A percentile compares a stretch with the other conserved stretches of the same genome.
These are phyloP conservation scores for Chenopodium album DNA, from an alignment of 148 eudicot genomes.

Conservation along the genomic window DNA sequence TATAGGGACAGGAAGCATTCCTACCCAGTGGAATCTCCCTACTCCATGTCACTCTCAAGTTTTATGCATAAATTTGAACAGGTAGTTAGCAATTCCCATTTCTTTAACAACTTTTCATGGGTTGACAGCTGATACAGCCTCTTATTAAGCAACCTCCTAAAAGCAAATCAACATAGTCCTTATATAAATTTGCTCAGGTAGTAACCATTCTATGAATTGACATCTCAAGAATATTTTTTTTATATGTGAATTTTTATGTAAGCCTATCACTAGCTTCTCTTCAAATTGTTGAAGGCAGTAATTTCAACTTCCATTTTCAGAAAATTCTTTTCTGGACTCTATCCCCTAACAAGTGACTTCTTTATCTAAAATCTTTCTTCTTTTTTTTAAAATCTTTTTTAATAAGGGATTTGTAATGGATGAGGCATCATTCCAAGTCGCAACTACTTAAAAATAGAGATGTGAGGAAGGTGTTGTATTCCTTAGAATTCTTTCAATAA, in stretches of 20 bases:
- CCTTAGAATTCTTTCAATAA: not conserved
- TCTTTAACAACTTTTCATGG: not conserved
- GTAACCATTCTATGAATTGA: not conserved
- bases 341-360: not conserved
- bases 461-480: not conserved
- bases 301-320: not conserved
- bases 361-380: not conserved
- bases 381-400: no score
- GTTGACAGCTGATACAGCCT: not conserved
- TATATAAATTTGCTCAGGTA: not conserved
- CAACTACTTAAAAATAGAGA: not conserved
- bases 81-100: not conserved
- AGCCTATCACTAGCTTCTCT: not conserved
- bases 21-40: not conserved
- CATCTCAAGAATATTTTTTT: not conserved
- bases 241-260: not conserved
- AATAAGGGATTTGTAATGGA: not conserved
- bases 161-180: not conserved
- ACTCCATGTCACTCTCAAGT: not conserved
- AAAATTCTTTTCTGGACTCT: not conserved
- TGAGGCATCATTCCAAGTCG: not conserved
- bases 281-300: not conserved
- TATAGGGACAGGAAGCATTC: not conserved
- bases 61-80: not conserved
- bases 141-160: not conserved